Conservation (phyloP, 306 rosid species). For the Herpetospermum pedunculosum region DNA sequence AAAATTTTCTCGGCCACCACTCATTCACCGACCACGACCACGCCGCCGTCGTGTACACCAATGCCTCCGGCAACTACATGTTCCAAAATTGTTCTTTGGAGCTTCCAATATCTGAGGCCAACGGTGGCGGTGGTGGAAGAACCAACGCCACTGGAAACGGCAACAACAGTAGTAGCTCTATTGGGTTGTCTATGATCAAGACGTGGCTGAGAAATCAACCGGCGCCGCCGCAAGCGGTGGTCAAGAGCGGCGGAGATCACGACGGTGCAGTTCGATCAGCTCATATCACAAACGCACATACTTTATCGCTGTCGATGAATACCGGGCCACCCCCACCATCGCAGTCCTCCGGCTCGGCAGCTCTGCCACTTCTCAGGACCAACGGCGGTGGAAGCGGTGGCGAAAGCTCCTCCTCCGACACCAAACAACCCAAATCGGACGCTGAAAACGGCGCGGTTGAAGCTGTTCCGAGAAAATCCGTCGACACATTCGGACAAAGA, state of each 20-base stretch:
- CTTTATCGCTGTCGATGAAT: slow-evolving; percentile 72
- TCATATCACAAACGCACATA: slow-evolving; percentile 23
- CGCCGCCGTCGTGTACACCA: slow-evolving; percentile 7
- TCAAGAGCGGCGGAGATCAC: slow-evolving; percentile 10
- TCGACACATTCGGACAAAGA: slow-evolving; percentile 86
- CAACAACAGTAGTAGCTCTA: slow-evolving; percentile 23
- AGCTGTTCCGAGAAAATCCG: slow-evolving; percentile 44
- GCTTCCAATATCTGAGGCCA: slow-evolving; percentile 17
- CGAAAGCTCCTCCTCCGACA: slow-evolving; percentile 43
- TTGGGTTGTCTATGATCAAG: slow-evolving; percentile 81
- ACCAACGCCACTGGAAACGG: not conserved
- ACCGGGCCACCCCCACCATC: slow-evolving; percentile 40
- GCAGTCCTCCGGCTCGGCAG: slow-evolving; percentile 19
- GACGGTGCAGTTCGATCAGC: not conserved
- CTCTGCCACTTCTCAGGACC: slow-evolving; percentile 27
- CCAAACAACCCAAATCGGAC: slow-evolving; percentile 23
- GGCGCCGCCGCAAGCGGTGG: slow-evolving; percentile 12
- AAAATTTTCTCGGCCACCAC: slow-evolving; percentile 76
- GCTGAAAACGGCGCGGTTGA: slow-evolving; percentile 25
- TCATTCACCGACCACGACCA: slow-evolving; percentile 41
- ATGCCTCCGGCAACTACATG: slow-evolving; percentile 15
- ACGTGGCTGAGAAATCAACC: slow-evolving; percentile 86
- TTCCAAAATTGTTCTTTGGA: slow-evolving; percentile 30
- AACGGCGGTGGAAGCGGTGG: too few relatives aligned
- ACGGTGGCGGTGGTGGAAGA: not conserved